Evolutionary conservation across 805 yeast species (phyloP).

Genomic region (Kodamaea sagamina): DNA sequence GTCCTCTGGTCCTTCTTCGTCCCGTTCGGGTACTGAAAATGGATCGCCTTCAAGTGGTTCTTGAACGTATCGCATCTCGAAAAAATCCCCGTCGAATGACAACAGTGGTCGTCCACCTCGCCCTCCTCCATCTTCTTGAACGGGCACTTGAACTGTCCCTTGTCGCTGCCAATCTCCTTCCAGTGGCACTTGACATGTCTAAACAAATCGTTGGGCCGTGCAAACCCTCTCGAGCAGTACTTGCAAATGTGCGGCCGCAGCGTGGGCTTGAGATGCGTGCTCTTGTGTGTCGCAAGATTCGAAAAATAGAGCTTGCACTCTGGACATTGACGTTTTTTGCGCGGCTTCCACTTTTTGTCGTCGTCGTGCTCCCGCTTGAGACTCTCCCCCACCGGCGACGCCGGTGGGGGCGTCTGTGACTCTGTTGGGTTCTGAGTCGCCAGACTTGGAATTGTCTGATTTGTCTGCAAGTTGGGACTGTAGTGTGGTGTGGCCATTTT

Average conservation of each 20-base stretch:
- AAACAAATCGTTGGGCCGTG: constrained; percentile 81
- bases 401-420: background rate
- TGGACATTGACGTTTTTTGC: constrained; percentile 73
- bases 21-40: constrained; percentile 85
- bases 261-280: constrained; percentile 72
- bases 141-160: constrained; percentile 80
- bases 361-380: constrained; percentile 2
- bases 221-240: constrained; percentile 81
- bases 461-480: too few species aligned
- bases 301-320: constrained; percentile 68
- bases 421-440: background rate
- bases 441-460: too few species aligned
- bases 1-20: constrained; percentile 76
- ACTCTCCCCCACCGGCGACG: background rate
- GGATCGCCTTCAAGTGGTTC: constrained; percentile 87
- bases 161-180: constrained; percentile 67
- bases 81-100: constrained; percentile 84
- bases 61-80: constrained; percentile 90
- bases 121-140: constrained; percentile 44
- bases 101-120: constrained; percentile 39
- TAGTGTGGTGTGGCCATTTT: too few species aligned
- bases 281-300: constrained; percentile 80
- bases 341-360: constrained; percentile 39
- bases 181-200: constrained; percentile 87
- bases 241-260: constrained; percentile 77